A percentile compares a stretch with the other conserved stretches of the same genome.
phyloP scores from a whole-genome alignment of 805 yeast genomes.

The Metschnikowia dekortorum region DNA sequence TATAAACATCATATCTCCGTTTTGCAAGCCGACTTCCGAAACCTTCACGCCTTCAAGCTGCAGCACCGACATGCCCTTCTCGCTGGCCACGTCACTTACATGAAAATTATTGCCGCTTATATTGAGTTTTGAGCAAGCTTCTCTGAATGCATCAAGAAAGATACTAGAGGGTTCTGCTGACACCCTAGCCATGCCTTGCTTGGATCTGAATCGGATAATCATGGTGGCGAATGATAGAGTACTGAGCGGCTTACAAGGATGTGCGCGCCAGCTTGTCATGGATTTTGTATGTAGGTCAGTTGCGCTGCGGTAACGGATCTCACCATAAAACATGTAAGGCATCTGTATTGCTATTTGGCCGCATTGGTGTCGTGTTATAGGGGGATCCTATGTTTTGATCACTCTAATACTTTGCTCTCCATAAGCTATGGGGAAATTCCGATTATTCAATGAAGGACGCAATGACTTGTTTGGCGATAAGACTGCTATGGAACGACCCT shows the following conservation, averaged over 20 bases:
- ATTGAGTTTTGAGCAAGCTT: slow-evolving; percentile 27
- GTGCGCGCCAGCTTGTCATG: slow-evolving; percentile 1
- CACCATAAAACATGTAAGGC: background rate
- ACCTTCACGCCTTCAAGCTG: slow-evolving; percentile 35
- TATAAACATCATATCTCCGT: slow-evolving; percentile 56
- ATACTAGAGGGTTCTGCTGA: slow-evolving; percentile 42
- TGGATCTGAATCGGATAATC: slow-evolving; percentile 71
- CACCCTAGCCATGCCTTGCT: slow-evolving; percentile 77
- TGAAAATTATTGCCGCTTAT: slow-evolving; percentile 9
- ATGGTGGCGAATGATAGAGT: slow-evolving; percentile 6
- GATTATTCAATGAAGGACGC: background rate
- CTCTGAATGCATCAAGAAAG: slow-evolving; percentile 43
- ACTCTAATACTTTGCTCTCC: background rate
- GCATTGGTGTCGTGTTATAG: background rate
- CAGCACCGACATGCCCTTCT: slow-evolving; percentile 37
- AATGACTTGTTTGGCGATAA: background rate
- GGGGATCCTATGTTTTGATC: background rate
- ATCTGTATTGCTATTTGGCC: background rate
- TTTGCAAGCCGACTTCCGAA: slow-evolving; percentile 45
- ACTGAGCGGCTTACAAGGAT: background rate
- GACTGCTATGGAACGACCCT: background rate
- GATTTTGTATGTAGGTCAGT: background rate
- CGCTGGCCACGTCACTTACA: slow-evolving; percentile 45
- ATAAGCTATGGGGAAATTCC: background rate
- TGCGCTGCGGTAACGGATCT: background rate